Percentiles rank a stretch among this genome's conserved stretches.
These are phyloP conservation scores for Ceratobasidium sp. DNA, from an alignment of 1,284 basidiomycete species.

Conservation along the genomic window DNA sequence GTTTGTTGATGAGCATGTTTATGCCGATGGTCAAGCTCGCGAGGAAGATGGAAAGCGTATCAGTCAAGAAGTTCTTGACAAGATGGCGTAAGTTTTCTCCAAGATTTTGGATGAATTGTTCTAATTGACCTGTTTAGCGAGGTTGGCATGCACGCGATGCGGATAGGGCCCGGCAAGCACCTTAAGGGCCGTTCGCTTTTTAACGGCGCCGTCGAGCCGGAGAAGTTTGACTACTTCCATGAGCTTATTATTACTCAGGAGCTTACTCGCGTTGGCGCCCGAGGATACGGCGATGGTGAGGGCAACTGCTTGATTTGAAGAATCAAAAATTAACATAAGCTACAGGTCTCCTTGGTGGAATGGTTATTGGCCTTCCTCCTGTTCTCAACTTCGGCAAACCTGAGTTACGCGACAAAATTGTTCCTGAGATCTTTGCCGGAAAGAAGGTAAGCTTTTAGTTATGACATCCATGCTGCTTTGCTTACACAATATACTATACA, in stretches of 20 bases:
- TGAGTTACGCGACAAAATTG: slow-evolving; percentile 80
- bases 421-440: slow-evolving; percentile 85
- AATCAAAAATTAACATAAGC: not conserved
- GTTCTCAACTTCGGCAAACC: slow-evolving; percentile 84
- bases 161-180: slow-evolving; percentile 88
- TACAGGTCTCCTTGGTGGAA: slow-evolving; percentile 67
- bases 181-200: slow-evolving; percentile 85
- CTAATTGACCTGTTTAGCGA: slow-evolving; percentile 60
- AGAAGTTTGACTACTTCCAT: slow-evolving; percentile 64
- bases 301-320: slow-evolving; percentile 53
- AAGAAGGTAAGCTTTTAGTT: slow-evolving; percentile 67
- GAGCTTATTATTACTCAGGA: slow-evolving; percentile 90
- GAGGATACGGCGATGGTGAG: slow-evolving; percentile 84
- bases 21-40: slow-evolving; percentile 67
- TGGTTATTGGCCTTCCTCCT: slow-evolving; percentile 84
- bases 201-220: slow-evolving; percentile 85
- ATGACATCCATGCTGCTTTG: not conserved
- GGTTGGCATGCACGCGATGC: slow-evolving; percentile 87
- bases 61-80: slow-evolving; percentile 73
- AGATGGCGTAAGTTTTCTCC: slow-evolving; percentile 70
- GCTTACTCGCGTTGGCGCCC: slow-evolving; percentile 78
- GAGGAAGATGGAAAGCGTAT: slow-evolving; percentile 84
- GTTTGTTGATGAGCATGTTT: slow-evolving; percentile 67
- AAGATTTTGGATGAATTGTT: slow-evolving; percentile 23
- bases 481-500: slow-evolving; percentile 47